A percentile compares a stretch with the other conserved stretches of the same genome.
phyloP scores from a whole-genome alignment of 768 basidiomycete genomes.

The Auriculariales sp. region DNA sequence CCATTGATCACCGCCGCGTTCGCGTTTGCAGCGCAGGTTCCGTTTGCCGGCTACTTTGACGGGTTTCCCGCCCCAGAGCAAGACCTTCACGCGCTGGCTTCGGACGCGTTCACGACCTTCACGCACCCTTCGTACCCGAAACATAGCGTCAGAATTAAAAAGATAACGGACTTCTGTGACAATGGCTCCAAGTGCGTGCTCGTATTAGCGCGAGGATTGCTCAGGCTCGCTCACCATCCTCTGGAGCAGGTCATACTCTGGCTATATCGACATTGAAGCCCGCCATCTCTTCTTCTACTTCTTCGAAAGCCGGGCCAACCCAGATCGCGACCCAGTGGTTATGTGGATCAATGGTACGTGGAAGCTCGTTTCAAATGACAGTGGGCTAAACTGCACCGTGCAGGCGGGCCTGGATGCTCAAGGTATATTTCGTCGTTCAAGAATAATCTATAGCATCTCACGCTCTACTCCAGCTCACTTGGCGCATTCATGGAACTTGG shows the following conservation, averaged over 20 bases:
- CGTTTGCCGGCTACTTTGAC: no score
- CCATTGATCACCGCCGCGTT: no score
- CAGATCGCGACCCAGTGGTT: constrained; percentile 14
- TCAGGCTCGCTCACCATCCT: background rate
- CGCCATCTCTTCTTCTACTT: constrained; percentile 12
- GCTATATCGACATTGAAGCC: constrained; percentile 8
- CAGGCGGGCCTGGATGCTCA: constrained; percentile 21
- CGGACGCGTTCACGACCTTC: constrained; percentile 2
- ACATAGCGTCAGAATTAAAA: constrained; percentile 5
- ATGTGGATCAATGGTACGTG: constrained; percentile 13
- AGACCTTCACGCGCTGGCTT: constrained; percentile 1
- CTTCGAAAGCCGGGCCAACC: constrained; percentile 15
- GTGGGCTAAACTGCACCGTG: background rate
- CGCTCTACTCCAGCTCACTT: constrained; percentile 8
- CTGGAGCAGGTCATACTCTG: constrained; percentile 7
- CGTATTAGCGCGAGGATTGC: background rate
- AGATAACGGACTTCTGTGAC: constrained; percentile 5
- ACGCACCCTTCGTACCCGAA: constrained; percentile 1
- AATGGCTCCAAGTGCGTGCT: constrained; percentile 1
- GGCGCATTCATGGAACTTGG: constrained; percentile 43
- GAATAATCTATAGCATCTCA: no score
- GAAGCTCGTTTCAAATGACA: background rate
- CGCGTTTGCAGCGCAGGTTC: no score
- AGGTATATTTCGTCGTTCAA: no score
- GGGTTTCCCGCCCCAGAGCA: background rate